Evolutionary conservation across 1,284 basidiomycete genomes (phyloP), one percentile per base, ranked within the genome.

Genomic region (Trichosporon sp.): DNA sequence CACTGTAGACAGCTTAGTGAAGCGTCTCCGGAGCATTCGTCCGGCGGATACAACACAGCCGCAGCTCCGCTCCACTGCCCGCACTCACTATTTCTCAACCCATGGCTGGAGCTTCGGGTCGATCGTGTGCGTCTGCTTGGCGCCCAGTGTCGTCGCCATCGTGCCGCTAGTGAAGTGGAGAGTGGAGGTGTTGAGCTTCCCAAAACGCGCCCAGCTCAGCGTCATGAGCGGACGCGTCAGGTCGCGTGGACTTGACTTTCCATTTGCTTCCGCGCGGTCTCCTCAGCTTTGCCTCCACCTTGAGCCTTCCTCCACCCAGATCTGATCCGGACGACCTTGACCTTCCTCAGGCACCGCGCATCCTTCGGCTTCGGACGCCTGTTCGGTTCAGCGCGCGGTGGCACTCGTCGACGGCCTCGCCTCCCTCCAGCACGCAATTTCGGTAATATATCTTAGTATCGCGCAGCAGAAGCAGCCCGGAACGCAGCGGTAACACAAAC

Each of bases 51-150:
- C 31, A 64, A 62, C 29, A 32, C n/a, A n/a, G 11, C 23, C 27
- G 23, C 27, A 2, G 23, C 42, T 3, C 0, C 2, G 9, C 31
- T 12, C 32, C 32, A 42, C 15, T 5, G 2, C 29, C 64, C 3
- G 42, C 44, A 81, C 86, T 65, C 65, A 94, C 93, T 98, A 98
- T 88, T 98, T 98, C 84, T 98, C 95, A 0, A 98, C 94, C 95
- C 95, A 98, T 72, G 95, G 95, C 80, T 97, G 93, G 38, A 90
- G 81, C 47, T 86, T 86, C 3, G 89, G 88, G 72, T 90, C 89
- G 13, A 60, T n/a, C 56, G 56, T 32, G 18, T 60, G 56, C 27
- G 56, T 31, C 66, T 69, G 66, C 42, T 65, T 60, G 0, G 68
- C 51, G 6, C 56, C 56, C 4, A 64, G 23, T 15, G 64, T 15